Conservation (phyloP, 2,329 filamentous ascomycete genomes). For the Aspergillus costaricaensis region DNA sequence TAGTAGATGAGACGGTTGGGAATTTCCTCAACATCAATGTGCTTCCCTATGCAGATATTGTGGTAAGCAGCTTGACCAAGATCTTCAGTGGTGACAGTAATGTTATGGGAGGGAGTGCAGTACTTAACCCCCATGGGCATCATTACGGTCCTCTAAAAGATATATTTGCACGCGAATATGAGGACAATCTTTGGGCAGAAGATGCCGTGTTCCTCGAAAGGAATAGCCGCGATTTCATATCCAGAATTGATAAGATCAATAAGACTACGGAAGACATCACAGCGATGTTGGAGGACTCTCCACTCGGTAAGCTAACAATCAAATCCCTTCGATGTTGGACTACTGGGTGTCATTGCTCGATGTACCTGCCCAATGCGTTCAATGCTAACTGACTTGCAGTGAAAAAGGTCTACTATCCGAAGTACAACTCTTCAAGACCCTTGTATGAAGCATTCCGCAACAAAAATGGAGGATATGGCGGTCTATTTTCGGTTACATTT, state of each 20-base stretch:
- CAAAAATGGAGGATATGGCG: slow-evolving; percentile 80
- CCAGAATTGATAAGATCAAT: slow-evolving; percentile 82
- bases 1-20: slow-evolving; percentile 94
- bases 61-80: slow-evolving; percentile 94
- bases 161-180: slow-evolving; percentile 66
- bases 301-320: slow-evolving; percentile 46
- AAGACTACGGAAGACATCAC: slow-evolving; percentile 81
- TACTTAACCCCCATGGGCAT: slow-evolving; percentile 66
- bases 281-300: slow-evolving; percentile 64
- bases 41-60: slow-evolving; percentile 81
- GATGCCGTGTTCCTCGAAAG: slow-evolving; percentile 93
- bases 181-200: slow-evolving; percentile 92
- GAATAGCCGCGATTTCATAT: slow-evolving; percentile 89
- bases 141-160: slow-evolving; percentile 72
- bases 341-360: background rate
- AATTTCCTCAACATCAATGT: slow-evolving; percentile 97
- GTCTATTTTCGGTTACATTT: slow-evolving; percentile 83
- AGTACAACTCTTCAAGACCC: slow-evolving; percentile 66
- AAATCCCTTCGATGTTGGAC: background rate
- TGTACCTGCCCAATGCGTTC: background rate
- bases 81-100: slow-evolving; percentile 97
- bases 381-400: slow-evolving; percentile 53
- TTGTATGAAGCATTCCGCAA: slow-evolving; percentile 80
- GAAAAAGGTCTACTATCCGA: slow-evolving; percentile 84
- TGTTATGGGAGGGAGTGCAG: slow-evolving; percentile 85